Evolutionary conservation across 192 early-diverging fungal species (phyloP).

Genomic region (Coemansia sp.): DNA sequence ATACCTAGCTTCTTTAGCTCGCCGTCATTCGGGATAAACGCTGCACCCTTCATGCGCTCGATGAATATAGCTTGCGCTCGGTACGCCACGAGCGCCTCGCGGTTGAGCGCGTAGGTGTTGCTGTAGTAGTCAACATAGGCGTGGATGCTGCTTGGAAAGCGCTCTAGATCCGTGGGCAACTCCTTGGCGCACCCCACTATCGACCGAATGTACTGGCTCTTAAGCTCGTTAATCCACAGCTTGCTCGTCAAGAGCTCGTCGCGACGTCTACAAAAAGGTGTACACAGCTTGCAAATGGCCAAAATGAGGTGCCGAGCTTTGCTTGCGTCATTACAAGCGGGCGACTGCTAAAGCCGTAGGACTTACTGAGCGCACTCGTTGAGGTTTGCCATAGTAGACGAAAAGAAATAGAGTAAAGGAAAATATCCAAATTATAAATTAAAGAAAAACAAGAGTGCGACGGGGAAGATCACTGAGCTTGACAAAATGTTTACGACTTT

Average conservation of each 20-base stretch:
- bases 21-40: conserved; percentile 42
- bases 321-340: neutral
- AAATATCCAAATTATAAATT: neutral
- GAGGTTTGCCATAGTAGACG: conserved; percentile 24
- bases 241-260: conserved; percentile 46
- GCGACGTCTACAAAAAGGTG: conserved; percentile 31
- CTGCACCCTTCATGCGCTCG: conserved; percentile 40
- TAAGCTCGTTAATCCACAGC: conserved; percentile 50
- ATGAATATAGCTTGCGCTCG: conserved; percentile 44
- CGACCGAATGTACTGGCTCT: conserved; percentile 44
- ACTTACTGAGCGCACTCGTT: conserved; percentile 51
- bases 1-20: conserved; percentile 50
- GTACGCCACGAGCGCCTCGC: conserved; percentile 34
- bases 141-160: conserved; percentile 43
- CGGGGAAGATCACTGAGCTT: neutral
- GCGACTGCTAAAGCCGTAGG: neutral
- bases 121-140: conserved; percentile 39
- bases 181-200: conserved; percentile 27
- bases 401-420: neutral
- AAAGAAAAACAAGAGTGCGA: neutral
- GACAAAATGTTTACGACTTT: conserved; percentile 4
- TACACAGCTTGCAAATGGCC: neutral
- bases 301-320: neutral
- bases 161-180: conserved; percentile 40
- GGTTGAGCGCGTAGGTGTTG: conserved; percentile 40